Conservation (phyloP, 2,329 filamentous ascomycete genomes). For the Monosporascus sp. region DNA sequence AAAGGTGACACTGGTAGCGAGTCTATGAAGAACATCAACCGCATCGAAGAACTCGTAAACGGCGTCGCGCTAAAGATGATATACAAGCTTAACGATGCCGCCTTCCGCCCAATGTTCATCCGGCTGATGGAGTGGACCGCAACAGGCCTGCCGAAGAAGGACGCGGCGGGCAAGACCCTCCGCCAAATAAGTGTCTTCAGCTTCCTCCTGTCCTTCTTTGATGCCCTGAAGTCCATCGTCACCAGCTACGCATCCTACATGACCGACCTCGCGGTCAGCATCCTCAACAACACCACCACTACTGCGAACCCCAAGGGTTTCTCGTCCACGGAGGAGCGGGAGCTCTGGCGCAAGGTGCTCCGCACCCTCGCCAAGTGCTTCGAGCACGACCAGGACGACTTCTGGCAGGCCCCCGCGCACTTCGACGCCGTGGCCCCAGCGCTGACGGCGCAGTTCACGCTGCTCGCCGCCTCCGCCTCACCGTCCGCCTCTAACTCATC, state of each 20-base stretch:
- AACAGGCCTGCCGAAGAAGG: slow-evolving; percentile 55
- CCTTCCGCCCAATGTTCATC: slow-evolving; percentile 87
- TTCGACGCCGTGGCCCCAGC: slow-evolving; percentile 68
- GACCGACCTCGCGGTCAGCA: slow-evolving; percentile 65
- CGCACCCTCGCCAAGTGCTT: slow-evolving; percentile 71
- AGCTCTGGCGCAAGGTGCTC: slow-evolving; percentile 66
- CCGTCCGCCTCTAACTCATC: not conserved
- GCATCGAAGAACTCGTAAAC: slow-evolving; percentile 62
- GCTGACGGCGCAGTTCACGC: slow-evolving; percentile 61
- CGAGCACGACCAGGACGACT: slow-evolving; percentile 86
- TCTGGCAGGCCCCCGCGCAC: slow-evolving; percentile 90
- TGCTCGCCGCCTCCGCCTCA: slow-evolving; percentile 35
- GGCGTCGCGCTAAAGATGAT: slow-evolving; percentile 81
- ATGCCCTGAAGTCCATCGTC: slow-evolving; percentile 85
- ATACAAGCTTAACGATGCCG: slow-evolving; percentile 91
- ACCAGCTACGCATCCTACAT: slow-evolving; percentile 87
- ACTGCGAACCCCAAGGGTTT: slow-evolving; percentile 35
- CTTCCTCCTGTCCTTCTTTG: slow-evolving; percentile 76
- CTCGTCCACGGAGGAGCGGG: slow-evolving; percentile 39
- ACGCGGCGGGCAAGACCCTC: slow-evolving; percentile 50
- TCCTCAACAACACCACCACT: slow-evolving; percentile 58
- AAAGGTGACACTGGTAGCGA: slow-evolving; percentile 39
- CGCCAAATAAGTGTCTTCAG: slow-evolving; percentile 74
- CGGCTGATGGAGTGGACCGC: slow-evolving; percentile 79
- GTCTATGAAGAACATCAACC: slow-evolving; percentile 44